Percentiles rank a stretch among this genome's conserved stretches.
Conservation (phyloP, 2,329 filamentous ascomycete genomes). For the Oidium heveae region DNA sequence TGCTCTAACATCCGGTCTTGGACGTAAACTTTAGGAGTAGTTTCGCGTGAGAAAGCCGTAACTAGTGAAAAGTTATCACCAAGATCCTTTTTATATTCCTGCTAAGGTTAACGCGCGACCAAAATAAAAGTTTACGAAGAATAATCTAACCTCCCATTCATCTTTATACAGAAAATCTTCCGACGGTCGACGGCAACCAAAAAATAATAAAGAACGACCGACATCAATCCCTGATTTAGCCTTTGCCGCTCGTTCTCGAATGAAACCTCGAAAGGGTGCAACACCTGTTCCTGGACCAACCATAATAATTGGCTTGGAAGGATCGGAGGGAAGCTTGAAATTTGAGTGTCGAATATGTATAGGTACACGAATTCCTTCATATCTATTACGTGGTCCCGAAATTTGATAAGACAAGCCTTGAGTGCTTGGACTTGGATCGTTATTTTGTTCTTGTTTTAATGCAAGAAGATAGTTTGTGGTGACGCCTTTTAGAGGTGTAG, state of each 20-base stretch:
- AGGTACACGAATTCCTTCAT: slow-evolving; percentile 81
- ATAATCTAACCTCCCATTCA: slow-evolving; percentile 65
- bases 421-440: slow-evolving; percentile 54
- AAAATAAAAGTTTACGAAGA: slow-evolving; percentile 5
- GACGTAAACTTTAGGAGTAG: slow-evolving; percentile 77
- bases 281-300: slow-evolving; percentile 91
- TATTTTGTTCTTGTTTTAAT: slow-evolving; percentile 89
- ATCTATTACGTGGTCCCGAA: slow-evolving; percentile 80
- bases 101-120: slow-evolving; percentile 5
- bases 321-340: slow-evolving; percentile 94
- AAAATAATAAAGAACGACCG: slow-evolving; percentile 77
- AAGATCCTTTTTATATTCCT: slow-evolving; percentile 64
- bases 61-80: slow-evolving; percentile 78
- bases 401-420: slow-evolving; percentile 74
- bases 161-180: slow-evolving; percentile 85
- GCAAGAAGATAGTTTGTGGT: slow-evolving; percentile 92
- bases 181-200: slow-evolving; percentile 65
- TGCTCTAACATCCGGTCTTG: slow-evolving; percentile 76
- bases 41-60: slow-evolving; percentile 85
- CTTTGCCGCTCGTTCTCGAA: slow-evolving; percentile 76
- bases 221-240: slow-evolving; percentile 59
- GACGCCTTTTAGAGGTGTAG: slow-evolving; percentile 67
- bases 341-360: slow-evolving; percentile 95
- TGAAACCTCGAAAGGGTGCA: slow-evolving; percentile 82
- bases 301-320: slow-evolving; percentile 83